Evolutionary conservation across 2,329 filamentous ascomycete genomes (phyloP), one percentile per base, ranked within the genome.

Genomic region (Cercospora sojina): DNA sequence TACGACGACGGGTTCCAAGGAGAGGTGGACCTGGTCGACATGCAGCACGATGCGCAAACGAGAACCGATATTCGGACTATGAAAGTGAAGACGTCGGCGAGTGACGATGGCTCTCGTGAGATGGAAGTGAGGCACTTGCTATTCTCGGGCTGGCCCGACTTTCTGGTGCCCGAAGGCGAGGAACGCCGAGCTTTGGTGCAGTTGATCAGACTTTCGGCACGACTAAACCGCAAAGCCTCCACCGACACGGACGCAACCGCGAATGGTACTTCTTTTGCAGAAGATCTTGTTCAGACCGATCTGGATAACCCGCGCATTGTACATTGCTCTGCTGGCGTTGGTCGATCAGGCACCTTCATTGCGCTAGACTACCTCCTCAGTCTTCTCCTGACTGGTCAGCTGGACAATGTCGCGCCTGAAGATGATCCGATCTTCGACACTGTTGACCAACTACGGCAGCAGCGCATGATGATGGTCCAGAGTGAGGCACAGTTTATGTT

Each of bases 401-500:
- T 96, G 59, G 84, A 84, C 53, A 72, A 75, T 65, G 20, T 75
- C 8, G 70, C 80, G 8, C 79, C 83, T 10, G 80, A 83, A 56
- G 75, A 79, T 27, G 93, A 97, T 74, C 86, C 90, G 2, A 85
- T 99, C 47, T 91, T 88, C 71, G 85, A 90, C 18, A 90, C 91
- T 0, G 93, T 99, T 62, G 90, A 96, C 73, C 80, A 82, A 67
- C 84, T 99, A 64, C 87, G 95, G 53, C 87, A 94, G 78, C 95
- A 99, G 82, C 87, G 95, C 18, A 91, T 92, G 82, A 91, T 90
- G 80, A 99, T 99, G 95, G 95, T 99, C 5, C 95, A 98, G 80
- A 90, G 91, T 55, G 91, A 94, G 73, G 78, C 85, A 57, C 95
- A 99, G 77, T 95, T 91, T 74, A 80, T 87, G 41, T 97, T 98